Evolutionary conservation across 1,284 basidiomycete genomes (phyloP).

Genomic region (Golubevia sp.): DNA sequence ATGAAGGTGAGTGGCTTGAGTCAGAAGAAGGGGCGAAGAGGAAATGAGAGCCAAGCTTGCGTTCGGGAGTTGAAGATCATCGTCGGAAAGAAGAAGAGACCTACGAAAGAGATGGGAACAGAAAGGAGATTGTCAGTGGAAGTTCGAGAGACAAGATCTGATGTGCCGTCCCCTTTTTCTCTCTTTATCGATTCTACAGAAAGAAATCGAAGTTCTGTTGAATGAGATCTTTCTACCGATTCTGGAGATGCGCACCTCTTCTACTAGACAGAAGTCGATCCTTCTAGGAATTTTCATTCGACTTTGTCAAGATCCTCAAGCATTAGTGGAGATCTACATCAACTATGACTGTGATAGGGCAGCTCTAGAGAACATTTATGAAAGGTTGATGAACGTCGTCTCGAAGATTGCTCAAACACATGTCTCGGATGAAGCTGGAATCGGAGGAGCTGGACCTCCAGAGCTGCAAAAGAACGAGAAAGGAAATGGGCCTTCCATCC

Average conservation of each 20-base stretch:
- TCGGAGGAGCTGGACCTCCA: slow-evolving; percentile 8
- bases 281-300: slow-evolving; percentile 51
- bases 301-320: slow-evolving; percentile 55
- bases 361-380: slow-evolving; percentile 60
- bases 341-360: slow-evolving; percentile 61
- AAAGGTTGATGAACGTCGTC: slow-evolving; percentile 57
- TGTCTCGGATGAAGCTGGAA: slow-evolving; percentile 8
- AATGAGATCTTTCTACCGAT: slow-evolving; percentile 99
- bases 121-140: background rate
- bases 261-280: slow-evolving; percentile 71
- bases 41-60: too few species aligned
- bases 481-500: slow-evolving; percentile 23
- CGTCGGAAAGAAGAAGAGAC: too few species aligned
- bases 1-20: slow-evolving; percentile 83
- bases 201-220: slow-evolving; percentile 97
- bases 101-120: too few species aligned
- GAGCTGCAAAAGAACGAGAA: background rate
- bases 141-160: background rate
- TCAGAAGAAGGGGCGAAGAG: too few species aligned
- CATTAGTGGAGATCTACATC: slow-evolving; percentile 58
- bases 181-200: slow-evolving; percentile 66
- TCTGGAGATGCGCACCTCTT: slow-evolving; percentile 95
- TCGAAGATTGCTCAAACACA: slow-evolving; percentile 48
- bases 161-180: background rate
- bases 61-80: too few species aligned